Evolutionary conservation across 2,329 filamentous ascomycete species (phyloP), one percentile per base, ranked within the genome.

Genomic region (Pestalotiopsis fici): DNA sequence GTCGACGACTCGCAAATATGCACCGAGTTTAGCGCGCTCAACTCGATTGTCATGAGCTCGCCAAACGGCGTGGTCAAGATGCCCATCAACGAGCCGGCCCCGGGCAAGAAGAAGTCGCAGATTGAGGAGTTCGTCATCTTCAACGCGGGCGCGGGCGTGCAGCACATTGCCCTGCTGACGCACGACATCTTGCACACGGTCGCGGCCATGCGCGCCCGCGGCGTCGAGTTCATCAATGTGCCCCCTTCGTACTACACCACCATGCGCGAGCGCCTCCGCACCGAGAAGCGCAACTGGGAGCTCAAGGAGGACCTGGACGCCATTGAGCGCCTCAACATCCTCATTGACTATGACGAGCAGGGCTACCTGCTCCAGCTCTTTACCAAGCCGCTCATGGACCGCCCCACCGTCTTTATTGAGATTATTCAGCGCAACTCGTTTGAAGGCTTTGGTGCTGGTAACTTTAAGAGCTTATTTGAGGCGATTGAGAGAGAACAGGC

Each of bases 11-110:
- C 89, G 73, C 90, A 97, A 78, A 97, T 98, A 82, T 93, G 90
- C 86, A 97, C 93, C 72, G 94, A 97, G 77, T 98, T 93, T 86
- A 94, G 91, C 1, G 94, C 95, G 11, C 86, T 98, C 60, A 94
- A 91, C 81, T 93, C 89, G 75, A 90, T 98, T 75, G 95, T 98
- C 77, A 97, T 98, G 94, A 89, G 92, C 55, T 93, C 91, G 4
- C 89, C 90, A 68, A 93, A 95, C 83, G 92, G 95, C 67, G 79
- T 92, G 4, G 94, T 98, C 81, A 98, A 98, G 83, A 98, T 98
- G 94, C 95, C 95, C 75, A 97, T 98, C 87, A 98, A 98, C 84
- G 95, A 98, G 83, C 95, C 95, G 1, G 95, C 95, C 0, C 84
- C 88, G 1, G 95, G 95, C 68, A 96, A 96, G 83, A 95, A 93